These are phyloP conservation scores for Fusarium pilosicola DNA, from an alignment of 2,329 filamentous ascomycete genomes.

Conservation along the genomic window DNA sequence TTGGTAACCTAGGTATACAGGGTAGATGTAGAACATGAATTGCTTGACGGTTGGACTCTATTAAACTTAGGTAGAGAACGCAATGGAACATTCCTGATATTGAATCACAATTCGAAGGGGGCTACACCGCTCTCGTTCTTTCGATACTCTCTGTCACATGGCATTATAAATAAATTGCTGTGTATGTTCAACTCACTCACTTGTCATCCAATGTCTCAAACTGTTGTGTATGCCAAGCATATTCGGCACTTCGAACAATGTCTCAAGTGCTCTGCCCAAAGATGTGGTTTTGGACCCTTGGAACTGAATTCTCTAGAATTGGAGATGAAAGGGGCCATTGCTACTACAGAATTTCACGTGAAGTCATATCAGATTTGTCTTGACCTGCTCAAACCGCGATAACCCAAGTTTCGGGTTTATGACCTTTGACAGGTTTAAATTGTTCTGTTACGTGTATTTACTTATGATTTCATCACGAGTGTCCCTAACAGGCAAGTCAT, in stretches of 20 bases:
- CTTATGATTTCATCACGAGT: neutral
- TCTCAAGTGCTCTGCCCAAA: conserved; percentile 1
- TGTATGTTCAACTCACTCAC: neutral
- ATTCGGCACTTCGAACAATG: neutral
- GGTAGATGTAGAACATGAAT: neutral
- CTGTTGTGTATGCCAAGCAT: neutral
- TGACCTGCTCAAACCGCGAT: conserved; percentile 7
- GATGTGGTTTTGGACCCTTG: neutral
- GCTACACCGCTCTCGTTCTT: neutral
- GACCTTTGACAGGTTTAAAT: neutral
- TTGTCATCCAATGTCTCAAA: neutral
- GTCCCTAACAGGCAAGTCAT: conserved; percentile 3
- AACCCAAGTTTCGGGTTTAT: conserved; percentile 1
- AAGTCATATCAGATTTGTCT: neutral
- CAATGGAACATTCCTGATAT: neutral
- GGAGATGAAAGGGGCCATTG: neutral
- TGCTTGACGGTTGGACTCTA: neutral
- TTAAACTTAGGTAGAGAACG: neutral
- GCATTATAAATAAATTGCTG: neutral
- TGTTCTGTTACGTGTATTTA: neutral
- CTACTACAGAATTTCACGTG: conserved; percentile 3
- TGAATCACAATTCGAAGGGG: neutral
- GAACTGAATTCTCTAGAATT: neutral
- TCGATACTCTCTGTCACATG: neutral
- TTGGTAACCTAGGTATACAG: neutral